These are phyloP conservation scores for Oryza longistaminata DNA, from an alignment of 176 grass and related monocot genomes.

Conservation along the genomic window DNA sequence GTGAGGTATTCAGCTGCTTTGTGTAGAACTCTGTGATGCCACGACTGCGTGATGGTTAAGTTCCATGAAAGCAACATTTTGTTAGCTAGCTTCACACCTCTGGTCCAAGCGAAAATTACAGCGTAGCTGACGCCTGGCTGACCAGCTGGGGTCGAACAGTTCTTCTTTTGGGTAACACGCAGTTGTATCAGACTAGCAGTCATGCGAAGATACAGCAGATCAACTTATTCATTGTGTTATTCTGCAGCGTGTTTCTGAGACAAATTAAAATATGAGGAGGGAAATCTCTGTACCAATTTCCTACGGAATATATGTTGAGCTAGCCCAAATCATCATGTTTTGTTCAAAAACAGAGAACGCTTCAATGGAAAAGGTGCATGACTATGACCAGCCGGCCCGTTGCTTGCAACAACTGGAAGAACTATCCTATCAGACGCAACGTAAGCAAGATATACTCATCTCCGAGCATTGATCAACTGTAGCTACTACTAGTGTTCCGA, in stretches of 20 bases:
- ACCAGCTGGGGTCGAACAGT: background rate
- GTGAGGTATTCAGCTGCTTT: background rate
- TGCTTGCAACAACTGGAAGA: background rate
- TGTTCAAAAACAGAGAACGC: background rate
- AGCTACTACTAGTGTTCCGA: background rate
- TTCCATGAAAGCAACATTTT: background rate
- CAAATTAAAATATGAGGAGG: background rate
- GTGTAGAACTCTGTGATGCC: background rate
- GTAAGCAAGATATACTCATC: background rate
- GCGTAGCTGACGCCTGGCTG: background rate
- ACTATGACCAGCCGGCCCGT: background rate
- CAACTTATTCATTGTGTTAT: background rate
- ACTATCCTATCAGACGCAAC: background rate
- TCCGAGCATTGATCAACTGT: conserved; percentile 20
- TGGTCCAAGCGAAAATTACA: background rate
- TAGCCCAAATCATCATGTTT: background rate
- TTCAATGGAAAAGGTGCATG: background rate
- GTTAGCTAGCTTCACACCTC: background rate
- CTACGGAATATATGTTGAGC: background rate
- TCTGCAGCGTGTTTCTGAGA: background rate
- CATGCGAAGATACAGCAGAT: background rate
- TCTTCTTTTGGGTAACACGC: background rate
- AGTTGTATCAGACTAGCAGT: too few relatives aligned
- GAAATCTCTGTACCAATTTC: background rate
- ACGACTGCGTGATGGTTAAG: background rate